These are phyloP conservation scores for Buddleja alternifolia DNA, from an alignment of 257 asterid genomes.

Conservation along the genomic window DNA sequence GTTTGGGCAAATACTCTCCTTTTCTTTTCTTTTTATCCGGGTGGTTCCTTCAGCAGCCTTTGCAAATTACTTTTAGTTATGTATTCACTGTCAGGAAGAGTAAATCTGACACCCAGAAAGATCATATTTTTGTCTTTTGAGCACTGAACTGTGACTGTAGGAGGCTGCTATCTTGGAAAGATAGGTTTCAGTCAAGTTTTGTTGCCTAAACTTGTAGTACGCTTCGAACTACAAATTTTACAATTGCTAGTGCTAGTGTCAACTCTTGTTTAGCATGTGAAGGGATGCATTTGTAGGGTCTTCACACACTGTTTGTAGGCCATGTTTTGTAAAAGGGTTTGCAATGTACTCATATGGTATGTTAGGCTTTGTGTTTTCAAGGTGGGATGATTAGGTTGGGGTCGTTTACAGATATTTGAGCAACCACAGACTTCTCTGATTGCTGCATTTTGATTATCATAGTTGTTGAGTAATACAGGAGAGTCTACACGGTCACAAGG, in stretches of 20 bases:
- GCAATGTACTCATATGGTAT: background rate
- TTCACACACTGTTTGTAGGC: background rate
- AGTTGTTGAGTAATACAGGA: background rate
- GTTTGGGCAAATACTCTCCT: background rate
- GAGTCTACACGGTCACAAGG: background rate
- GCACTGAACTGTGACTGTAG: constrained; percentile 10
- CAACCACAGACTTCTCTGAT: background rate
- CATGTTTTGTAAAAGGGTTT: constrained; percentile 1
- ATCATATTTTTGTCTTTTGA: background rate
- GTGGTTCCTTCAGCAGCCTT: background rate
- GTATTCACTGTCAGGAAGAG: background rate
- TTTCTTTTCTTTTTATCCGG: too few relatives aligned
- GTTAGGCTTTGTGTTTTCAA: background rate
- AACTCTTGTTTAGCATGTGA: background rate
- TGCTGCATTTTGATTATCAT: background rate
- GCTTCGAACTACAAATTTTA: background rate
- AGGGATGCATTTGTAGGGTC: background rate
- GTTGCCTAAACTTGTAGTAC: background rate
- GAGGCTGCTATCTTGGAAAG: constrained; percentile 22
- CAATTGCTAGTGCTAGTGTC: background rate
- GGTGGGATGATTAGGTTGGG: background rate
- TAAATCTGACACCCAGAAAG: background rate
- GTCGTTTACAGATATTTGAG: background rate
- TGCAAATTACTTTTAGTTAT: background rate
- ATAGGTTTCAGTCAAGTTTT: background rate